Evolutionary conservation across 1,139 yeast species (phyloP), one percentile per base, ranked within the genome.

Genomic region (Lizanozyma gosingica): DNA sequence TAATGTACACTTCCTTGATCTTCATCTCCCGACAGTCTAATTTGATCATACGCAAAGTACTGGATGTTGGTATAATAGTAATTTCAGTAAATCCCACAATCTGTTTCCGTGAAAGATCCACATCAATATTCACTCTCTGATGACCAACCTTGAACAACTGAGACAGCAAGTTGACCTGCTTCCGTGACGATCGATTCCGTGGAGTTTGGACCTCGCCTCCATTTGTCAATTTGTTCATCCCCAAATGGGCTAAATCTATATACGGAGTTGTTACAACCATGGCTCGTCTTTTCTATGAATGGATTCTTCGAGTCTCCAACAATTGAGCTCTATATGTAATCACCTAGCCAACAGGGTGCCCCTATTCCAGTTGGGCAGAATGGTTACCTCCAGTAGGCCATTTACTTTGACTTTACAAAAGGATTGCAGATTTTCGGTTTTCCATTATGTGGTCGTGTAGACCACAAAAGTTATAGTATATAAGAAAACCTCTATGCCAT

Each of bases 11-110:
- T 33, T 76, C 76, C 29, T 71, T 71, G 35, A 90, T 76, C 37
- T 64, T 65, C 63, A 87, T 74, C 45, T 86, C 90, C 43, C 96
- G 77, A 47, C 95, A 86, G 57, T 92, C 97, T 41, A 92, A 65
- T 41, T 76, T 75, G 29, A 92, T 67, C 14, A 67, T 65, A 41
- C 75, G 76, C 36, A 90, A 62, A 1, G 67, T 58, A 9, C 77
- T 74, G 15, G 80, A 77, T 2, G 80, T 65, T 0, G 97, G 97
- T 17, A 85, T 65, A 14, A 90, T 67, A 2, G 94, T 83, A 33
- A 92, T 63, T 55, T 88, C 97, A 0, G 97, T 87, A 50, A 76
- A 72, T 14, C 97, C 98, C n/a, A 60, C 60, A 9, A 81, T 60
- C 17, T 59, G 53, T 43, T 73, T 72, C 35, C 64, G 61, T 16